These are phyloP conservation scores for Erodium texanum DNA, from an alignment of 441 rosid species.

Conservation along the genomic window DNA sequence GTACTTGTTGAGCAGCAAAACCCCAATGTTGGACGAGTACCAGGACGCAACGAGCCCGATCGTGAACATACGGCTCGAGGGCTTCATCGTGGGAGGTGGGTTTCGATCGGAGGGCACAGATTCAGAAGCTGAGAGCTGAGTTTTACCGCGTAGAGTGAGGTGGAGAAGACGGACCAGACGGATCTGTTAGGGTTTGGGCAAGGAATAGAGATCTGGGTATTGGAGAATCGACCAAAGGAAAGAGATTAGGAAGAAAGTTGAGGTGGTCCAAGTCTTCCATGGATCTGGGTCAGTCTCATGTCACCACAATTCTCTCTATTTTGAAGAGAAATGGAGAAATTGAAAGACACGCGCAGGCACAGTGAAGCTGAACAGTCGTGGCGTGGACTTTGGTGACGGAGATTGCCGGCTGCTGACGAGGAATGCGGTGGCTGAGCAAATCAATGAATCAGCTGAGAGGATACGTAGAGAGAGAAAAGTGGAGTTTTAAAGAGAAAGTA, in stretches of 20 bases:
- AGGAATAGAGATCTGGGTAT: background rate
- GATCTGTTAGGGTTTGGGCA: background rate
- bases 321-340: background rate
- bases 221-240: background rate
- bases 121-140: background rate
- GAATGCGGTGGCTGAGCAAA: background rate
- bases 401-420: background rate
- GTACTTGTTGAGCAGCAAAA: constrained; percentile 72
- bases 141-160: background rate
- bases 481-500: background rate
- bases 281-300: background rate
- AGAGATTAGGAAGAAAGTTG: background rate
- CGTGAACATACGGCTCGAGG: constrained; percentile 44
- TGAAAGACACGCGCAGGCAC: background rate
- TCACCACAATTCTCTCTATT: background rate
- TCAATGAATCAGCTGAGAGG: background rate
- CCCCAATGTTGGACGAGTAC: constrained; percentile 91
- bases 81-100: background rate
- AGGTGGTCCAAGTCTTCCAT: background rate
- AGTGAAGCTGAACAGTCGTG: background rate
- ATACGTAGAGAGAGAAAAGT: background rate
- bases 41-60: constrained; percentile 66
- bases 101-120: background rate
- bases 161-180: background rate
- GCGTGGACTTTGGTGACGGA: background rate